Percentiles rank a stretch among this genome's conserved stretches.
phyloP scores from a whole-genome alignment of 768 basidiomycete genomes.

The Vararia minispora region DNA sequence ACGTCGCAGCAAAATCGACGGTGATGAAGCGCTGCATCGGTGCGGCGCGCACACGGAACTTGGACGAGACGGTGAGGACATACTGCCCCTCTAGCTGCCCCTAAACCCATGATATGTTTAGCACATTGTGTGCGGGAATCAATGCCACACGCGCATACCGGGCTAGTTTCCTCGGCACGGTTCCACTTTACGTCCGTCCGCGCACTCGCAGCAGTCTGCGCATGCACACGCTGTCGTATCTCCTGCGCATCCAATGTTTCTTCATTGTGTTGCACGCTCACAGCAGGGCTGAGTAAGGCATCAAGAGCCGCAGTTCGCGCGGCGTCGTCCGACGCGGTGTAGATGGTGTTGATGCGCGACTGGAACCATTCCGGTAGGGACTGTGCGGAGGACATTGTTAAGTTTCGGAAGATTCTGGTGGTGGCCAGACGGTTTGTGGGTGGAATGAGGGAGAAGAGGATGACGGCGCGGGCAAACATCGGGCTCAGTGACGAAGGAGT shows the following conservation, averaged over 20 bases:
- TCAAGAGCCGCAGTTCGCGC: neutral
- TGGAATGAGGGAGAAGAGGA: no score
- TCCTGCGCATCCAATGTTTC: neutral
- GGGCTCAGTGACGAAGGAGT: neutral
- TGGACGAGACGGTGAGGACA: conserved; percentile 2
- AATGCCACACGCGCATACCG: neutral
- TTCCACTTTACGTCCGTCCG: neutral
- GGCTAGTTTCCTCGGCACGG: neutral
- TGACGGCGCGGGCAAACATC: no score
- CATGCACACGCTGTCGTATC: neutral
- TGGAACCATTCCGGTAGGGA: neutral
- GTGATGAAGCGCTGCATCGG: conserved; percentile 2
- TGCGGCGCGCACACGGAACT: conserved; percentile 2
- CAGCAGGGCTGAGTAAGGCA: neutral
- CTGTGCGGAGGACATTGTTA: neutral
- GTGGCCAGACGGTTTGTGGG: no score
- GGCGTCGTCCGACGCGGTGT: neutral
- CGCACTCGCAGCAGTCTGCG: neutral
- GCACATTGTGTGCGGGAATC: neutral
- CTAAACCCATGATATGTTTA: neutral
- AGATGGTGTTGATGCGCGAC: neutral
- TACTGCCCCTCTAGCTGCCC: conserved; percentile 2
- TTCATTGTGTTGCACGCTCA: neutral
- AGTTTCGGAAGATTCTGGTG: no score
- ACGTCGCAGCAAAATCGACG: conserved; percentile 2